Evolutionary conservation across 371 early-diverging fungal genomes (phyloP), one percentile per base, ranked within the genome.

Genomic region (Rozella allomycis): DNA sequence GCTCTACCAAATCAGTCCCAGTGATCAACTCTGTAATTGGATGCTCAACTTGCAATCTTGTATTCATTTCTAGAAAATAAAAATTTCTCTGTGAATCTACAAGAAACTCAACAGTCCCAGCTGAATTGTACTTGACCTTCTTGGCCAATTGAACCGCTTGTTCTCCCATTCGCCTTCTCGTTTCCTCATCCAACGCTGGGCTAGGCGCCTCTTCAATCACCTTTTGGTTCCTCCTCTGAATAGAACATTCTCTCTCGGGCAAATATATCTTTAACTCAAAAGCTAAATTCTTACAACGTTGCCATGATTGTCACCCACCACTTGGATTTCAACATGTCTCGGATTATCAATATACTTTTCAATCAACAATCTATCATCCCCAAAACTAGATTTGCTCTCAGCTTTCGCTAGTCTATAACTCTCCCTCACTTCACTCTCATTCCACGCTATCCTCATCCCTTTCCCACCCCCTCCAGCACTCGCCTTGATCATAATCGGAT

Each of bases 61-160:
- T 87, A 60, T 98, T 98, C 32, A 94, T 60, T 58, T 97, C 98
- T 37, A 97, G 56, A 55, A 97, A 96, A 60, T 78, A 94, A 61
- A 78, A 90, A 37, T 77, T 55, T 46, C 50, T 33, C 43, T 37
- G 27, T 23, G 22, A 3, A 25, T 28, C 33, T 12, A 26, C 35
- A 8, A 53, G 34, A 37, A 53, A 50, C 31, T 53, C 54, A 4
- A 53, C 47, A 1, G 54, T 53, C 18, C 49, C 39, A 17, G 48
- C 39, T 26, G 78, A 78, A 27, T 60, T 61, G 52, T 84, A 87
- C 9, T 67, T 65, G 30, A 76, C 87, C 46, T 67, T 74, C 41
- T 67, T 70, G 19, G 84, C 71, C 23, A 82, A 43, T 14, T 67
- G 64, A 11, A 74, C 72, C 2, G 85, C 81, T 45, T 77, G 72